Base-by-base conservation (phyloP, 495 filamentous ascomycete genomes). In the Lasiosphaeria ovina region DNA sequence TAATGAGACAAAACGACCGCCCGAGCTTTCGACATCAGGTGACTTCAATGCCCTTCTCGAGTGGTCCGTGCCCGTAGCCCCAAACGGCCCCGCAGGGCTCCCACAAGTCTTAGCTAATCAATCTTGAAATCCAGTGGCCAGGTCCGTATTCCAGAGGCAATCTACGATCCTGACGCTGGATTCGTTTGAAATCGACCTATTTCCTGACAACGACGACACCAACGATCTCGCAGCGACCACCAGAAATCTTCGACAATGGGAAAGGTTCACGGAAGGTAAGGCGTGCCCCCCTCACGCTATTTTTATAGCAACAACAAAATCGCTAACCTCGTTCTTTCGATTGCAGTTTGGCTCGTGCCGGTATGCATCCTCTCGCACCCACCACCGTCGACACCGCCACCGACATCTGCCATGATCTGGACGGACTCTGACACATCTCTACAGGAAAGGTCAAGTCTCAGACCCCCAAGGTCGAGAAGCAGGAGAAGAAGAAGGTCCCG, bases 401-500 rank as follows among this genome's bases (percentile, higher is more conserved):
- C 54, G 51, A 58, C 8, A 35, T 17, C 4, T 8, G 44, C 40
- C 16, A 44, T 54, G 45, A 24, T 14, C 6, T 45, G 6, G 11
- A 6, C 14, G 51, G 53, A 35, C 9, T 59, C 60, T 66, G 58
- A 68, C 51, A 33, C 42, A 14, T 56, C 33, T n/a, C 31, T 56
- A 59, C 60, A 76, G 74, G 74, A 65, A 78, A 74, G 72, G 77
- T 79, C 74, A 77, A 78, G 76, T 79, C 77, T 67, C 77, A 79
- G 68, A 78, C 77, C 69, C 77, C 66, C 49, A 75, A 91, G 88
- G 90, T 93, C 69, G 90, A 94, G 79, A 86, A 86, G 48, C 89
- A 92, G 80, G 90, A 94, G 85, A 94, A 94, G 84, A 84, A 89
- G 77, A 93, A 93, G 86, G 83, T 83, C 67, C 94, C 94, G 69